Evolutionary conservation across 2,329 filamentous ascomycete species (phyloP).

Genomic region (Penicillium vulpinum): DNA sequence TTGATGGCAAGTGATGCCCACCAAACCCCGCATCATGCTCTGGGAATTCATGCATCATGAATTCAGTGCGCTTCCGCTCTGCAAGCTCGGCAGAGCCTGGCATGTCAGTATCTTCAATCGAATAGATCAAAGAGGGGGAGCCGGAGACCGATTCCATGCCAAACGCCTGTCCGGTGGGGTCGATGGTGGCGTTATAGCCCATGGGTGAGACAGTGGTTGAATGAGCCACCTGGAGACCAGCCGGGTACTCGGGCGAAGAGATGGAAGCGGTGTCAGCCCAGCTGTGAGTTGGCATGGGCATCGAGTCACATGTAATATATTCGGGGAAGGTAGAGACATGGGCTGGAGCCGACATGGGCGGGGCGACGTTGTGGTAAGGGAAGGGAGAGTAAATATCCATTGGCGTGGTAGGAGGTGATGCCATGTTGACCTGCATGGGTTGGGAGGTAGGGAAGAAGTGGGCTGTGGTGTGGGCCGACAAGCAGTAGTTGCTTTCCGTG

Average conservation of each 20-base stretch:
- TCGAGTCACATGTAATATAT: constrained; percentile 40
- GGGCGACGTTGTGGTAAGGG: constrained; percentile 38
- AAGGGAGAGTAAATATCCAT: constrained; percentile 42
- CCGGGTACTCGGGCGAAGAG: constrained; percentile 45
- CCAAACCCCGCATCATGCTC: constrained; percentile 45
- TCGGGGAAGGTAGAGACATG: constrained; percentile 47
- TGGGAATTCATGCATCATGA: constrained; percentile 48
- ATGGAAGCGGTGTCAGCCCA: constrained; percentile 44
- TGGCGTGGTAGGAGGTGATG: constrained; percentile 48
- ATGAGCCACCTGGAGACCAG: constrained; percentile 35
- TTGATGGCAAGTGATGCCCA: constrained; percentile 42
- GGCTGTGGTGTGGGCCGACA: constrained; percentile 35
- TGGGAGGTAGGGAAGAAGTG: constrained; percentile 42
- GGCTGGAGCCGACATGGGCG: constrained; percentile 46
- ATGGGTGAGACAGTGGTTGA: constrained; percentile 41
- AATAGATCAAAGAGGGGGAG: constrained; percentile 35
- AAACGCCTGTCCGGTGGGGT: constrained; percentile 30
- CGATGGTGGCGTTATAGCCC: constrained; percentile 38
- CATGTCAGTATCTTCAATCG: constrained; percentile 34
- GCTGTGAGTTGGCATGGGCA: constrained; percentile 41
- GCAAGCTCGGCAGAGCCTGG: constrained; percentile 23
- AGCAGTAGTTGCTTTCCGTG: constrained; percentile 40
- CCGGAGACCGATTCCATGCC: constrained; percentile 31
- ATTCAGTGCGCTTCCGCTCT: constrained; percentile 41
- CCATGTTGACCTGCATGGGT: constrained; percentile 43